phyloP scores from a whole-genome alignment of 2,329 filamentous ascomycete genomes.

The Diatrype stigma region DNA sequence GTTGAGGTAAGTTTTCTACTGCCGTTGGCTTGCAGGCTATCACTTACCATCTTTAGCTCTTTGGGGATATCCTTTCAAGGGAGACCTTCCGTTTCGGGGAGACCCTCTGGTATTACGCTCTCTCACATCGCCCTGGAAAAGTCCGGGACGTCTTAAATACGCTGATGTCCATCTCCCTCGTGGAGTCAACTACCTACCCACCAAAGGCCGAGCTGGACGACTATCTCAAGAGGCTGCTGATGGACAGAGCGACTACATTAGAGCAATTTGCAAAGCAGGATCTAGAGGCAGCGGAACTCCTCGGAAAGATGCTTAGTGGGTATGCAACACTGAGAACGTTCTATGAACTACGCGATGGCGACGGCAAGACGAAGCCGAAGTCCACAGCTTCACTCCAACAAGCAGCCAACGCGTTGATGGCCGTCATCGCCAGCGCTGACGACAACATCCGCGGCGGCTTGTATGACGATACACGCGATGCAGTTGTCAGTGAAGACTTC shows the following conservation, averaged over 20 bases:
- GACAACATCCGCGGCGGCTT: constrained; percentile 90
- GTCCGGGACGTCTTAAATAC: constrained; percentile 83
- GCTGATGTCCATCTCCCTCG: constrained; percentile 79
- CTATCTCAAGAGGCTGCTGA: constrained; percentile 65
- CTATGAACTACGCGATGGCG: constrained; percentile 79
- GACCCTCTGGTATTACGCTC: constrained; percentile 84
- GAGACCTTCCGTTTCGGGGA: constrained; percentile 77
- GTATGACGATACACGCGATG: constrained; percentile 75
- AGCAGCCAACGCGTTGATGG: constrained; percentile 68
- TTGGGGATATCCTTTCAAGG: constrained; percentile 71
- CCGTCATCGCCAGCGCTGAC: constrained; percentile 80
- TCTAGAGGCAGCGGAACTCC: constrained; percentile 73
- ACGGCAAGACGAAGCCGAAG: constrained; percentile 31
- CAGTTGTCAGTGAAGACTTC: constrained; percentile 85
- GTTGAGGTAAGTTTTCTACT: constrained; percentile 63
- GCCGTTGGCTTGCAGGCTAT: not conserved
- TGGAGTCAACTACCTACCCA: constrained; percentile 80
- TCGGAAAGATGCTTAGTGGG: constrained; percentile 82
- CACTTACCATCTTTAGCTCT: constrained; percentile 57
- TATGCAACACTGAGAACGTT: constrained; percentile 89
- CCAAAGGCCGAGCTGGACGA: constrained; percentile 67
- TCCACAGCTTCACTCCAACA: constrained; percentile 61
- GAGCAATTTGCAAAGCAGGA: constrained; percentile 70
- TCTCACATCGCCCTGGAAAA: constrained; percentile 73
- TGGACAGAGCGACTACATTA: constrained; percentile 67